Conservation (phyloP, 176 grass and related monocot genomes). For the Aegilops bicornis region DNA sequence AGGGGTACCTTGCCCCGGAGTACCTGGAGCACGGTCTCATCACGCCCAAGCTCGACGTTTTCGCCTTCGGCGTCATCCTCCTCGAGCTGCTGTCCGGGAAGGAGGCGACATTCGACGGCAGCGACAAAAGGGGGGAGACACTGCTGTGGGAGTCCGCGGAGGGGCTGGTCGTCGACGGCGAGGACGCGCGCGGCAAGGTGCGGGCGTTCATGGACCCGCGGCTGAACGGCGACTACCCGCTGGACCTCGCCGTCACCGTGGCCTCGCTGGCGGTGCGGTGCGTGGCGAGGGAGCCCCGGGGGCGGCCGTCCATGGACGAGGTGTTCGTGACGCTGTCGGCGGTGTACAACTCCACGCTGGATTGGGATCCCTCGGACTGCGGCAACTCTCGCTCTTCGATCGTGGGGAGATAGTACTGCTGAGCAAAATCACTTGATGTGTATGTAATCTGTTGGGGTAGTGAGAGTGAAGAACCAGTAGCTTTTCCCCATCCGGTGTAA, state of each 20-base stretch:
- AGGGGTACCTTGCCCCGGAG: slow-evolving; percentile 5
- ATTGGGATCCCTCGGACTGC: slow-evolving; percentile 66
- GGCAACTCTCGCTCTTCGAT: slow-evolving; percentile 54
- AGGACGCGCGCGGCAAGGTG: slow-evolving; percentile 48
- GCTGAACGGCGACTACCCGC: slow-evolving; percentile 59
- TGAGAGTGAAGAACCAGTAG: background rate
- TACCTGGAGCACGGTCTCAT: slow-evolving; percentile 21
- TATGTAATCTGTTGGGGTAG: background rate
- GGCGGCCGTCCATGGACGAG: slow-evolving; percentile 49
- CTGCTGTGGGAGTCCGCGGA: slow-evolving; percentile 55
- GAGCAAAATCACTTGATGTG: background rate
- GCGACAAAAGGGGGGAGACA: slow-evolving; percentile 10
- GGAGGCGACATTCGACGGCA: slow-evolving; percentile 15
- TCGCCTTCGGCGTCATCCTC: slow-evolving; percentile 13
- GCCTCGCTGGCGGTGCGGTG: slow-evolving; percentile 68
- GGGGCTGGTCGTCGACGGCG: slow-evolving; percentile 34
- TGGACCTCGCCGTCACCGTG: slow-evolving; percentile 72
- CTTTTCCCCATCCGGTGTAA: background rate
- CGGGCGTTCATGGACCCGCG: slow-evolving; percentile 60
- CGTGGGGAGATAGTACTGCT: slow-evolving; percentile 24
- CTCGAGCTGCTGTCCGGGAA: slow-evolving; percentile 1
- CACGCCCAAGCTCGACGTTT: slow-evolving; percentile 8
- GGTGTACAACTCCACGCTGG: slow-evolving; percentile 67
- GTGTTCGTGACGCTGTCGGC: slow-evolving; percentile 60
- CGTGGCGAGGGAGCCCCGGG: slow-evolving; percentile 44